Percentiles rank a stretch among this genome's conserved stretches.
Conservation (phyloP, 2,329 filamentous ascomycete genomes). For the Penicillium sp. region DNA sequence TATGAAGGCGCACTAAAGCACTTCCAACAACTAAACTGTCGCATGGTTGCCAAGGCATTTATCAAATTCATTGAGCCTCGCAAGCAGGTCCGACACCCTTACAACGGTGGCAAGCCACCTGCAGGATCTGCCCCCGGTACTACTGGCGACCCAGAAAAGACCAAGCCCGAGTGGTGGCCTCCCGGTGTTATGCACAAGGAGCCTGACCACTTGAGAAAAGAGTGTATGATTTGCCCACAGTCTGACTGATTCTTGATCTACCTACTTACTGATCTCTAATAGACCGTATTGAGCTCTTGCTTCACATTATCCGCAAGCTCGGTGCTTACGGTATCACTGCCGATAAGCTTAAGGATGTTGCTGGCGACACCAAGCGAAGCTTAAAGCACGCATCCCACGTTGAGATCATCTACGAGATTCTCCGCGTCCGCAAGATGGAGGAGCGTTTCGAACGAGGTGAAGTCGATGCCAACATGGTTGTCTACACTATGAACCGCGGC, state of each 20-base stretch:
- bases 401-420: slow-evolving; percentile 42
- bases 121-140: slow-evolving; percentile 37
- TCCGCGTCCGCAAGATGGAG: slow-evolving; percentile 41
- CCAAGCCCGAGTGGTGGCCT: slow-evolving; percentile 48
- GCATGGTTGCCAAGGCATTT: slow-evolving; percentile 46
- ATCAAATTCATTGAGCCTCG: slow-evolving; percentile 49
- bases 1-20: slow-evolving; percentile 43
- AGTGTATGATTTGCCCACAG: slow-evolving; percentile 35
- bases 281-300: slow-evolving; percentile 40
- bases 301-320: slow-evolving; percentile 43
- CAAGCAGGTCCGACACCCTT: slow-evolving; percentile 50
- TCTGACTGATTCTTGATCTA: not conserved
- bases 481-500: slow-evolving; percentile 41
- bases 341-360: slow-evolving; percentile 42
- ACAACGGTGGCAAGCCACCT: slow-evolving; percentile 45
- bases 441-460: slow-evolving; percentile 43
- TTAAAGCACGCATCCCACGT: slow-evolving; percentile 37
- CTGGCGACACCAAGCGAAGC: slow-evolving; percentile 40
- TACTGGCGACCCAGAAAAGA: slow-evolving; percentile 43
- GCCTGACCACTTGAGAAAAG: slow-evolving; percentile 49
- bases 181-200: slow-evolving; percentile 47
- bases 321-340: slow-evolving; percentile 35
- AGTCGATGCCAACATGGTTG: slow-evolving; percentile 37
- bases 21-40: slow-evolving; percentile 49
- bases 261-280: slow-evolving; percentile 1